A percentile compares a stretch with the other conserved stretches of the same genome.
Evolutionary conservation across 2,329 filamentous ascomycete genomes (phyloP).

Genomic region (Fulvia fulva): DNA sequence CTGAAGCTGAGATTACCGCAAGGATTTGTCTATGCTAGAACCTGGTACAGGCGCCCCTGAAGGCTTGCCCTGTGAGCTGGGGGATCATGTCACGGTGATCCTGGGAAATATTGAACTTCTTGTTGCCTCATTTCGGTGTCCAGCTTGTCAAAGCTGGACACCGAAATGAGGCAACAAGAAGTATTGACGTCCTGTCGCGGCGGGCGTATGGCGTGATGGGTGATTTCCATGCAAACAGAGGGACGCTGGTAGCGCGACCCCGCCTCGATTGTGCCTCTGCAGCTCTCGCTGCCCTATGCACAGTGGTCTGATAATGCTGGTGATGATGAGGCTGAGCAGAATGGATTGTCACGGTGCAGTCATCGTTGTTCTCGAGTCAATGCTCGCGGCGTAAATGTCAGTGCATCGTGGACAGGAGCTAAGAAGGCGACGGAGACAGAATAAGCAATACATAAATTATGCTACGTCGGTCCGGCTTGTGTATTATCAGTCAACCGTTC

Average conservation of each 20-base stretch:
- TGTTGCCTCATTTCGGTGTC: background rate
- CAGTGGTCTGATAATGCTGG: too few species aligned
- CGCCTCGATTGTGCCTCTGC: too few species aligned
- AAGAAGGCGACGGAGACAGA: background rate
- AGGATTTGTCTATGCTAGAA: too few species aligned
- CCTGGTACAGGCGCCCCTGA: background rate
- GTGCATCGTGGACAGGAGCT: too few species aligned
- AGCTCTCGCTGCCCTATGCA: too few species aligned
- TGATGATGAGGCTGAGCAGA: too few species aligned
- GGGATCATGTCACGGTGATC: background rate
- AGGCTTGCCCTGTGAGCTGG: background rate
- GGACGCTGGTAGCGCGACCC: too few species aligned
- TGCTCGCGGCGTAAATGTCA: too few species aligned
- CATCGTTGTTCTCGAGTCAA: too few species aligned
- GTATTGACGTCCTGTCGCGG: background rate
- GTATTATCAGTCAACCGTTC: background rate
- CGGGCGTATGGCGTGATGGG: background rate
- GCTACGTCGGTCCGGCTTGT: background rate
- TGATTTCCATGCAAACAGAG: too few species aligned
- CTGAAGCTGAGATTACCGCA: too few species aligned
- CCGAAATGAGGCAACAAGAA: background rate
- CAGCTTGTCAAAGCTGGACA: background rate
- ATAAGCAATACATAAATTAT: conserved; percentile 4
- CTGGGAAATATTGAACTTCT: background rate
- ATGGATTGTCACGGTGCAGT: too few species aligned